Conservation (phyloP, 805 yeast species). For the Yamadazyma paraphyllophila region DNA sequence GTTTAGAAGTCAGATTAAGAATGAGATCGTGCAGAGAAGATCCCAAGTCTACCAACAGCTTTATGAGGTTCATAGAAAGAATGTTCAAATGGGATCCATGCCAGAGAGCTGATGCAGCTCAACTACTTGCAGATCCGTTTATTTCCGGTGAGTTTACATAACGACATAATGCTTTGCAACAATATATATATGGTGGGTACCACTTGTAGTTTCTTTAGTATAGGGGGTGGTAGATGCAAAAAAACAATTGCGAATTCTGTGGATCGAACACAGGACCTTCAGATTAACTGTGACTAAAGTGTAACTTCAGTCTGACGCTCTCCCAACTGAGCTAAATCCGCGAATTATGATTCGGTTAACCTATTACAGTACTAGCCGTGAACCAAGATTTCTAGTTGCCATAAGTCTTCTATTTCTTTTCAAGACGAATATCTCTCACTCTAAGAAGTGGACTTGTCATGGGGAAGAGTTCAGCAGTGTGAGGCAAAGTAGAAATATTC, state of each 20-base stretch:
- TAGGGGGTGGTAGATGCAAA: not conserved
- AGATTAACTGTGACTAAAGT: slow-evolving; percentile 41
- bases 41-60: slow-evolving; percentile 12
- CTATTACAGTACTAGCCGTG: too few relatives aligned
- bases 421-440: too few relatives aligned
- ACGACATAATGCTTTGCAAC: not conserved
- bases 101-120: slow-evolving; percentile 25
- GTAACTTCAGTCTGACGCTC: slow-evolving; percentile 17
- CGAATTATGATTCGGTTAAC: too few relatives aligned
- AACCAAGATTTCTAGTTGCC: too few relatives aligned
- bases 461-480: too few relatives aligned
- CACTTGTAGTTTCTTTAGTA: too few relatives aligned
- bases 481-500: too few relatives aligned
- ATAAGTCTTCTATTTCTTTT: too few relatives aligned
- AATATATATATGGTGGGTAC: too few relatives aligned
- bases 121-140: slow-evolving; percentile 26
- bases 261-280: slow-evolving; percentile 86
- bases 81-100: slow-evolving; percentile 40
- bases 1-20: slow-evolving; percentile 29
- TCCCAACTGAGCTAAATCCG: slow-evolving; percentile 26
- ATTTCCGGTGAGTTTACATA: slow-evolving; percentile 18
- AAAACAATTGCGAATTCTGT: slow-evolving; percentile 53
- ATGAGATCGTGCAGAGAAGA: slow-evolving; percentile 15
- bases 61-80: slow-evolving; percentile 26
- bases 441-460: too few relatives aligned